A percentile compares a stretch with the other conserved stretches of the same genome.
phyloP scores from a whole-genome alignment of 2,329 filamentous ascomycete species.

The Falciphora oryzae region DNA sequence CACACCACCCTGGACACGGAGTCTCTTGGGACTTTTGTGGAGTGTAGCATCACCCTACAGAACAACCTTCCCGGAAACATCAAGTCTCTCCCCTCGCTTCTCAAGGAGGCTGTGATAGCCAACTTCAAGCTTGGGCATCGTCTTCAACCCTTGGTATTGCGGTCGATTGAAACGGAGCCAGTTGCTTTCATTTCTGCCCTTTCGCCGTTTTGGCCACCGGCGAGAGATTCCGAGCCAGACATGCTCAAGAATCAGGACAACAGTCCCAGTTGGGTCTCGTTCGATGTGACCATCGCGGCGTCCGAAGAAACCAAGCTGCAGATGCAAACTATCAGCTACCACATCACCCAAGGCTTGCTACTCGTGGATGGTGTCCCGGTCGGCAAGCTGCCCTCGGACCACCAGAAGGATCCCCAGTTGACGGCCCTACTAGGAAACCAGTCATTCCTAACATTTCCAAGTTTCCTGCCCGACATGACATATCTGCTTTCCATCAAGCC shows the following conservation, averaged over 20 bases:
- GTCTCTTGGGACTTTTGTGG: constrained; percentile 19
- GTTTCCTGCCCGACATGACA: constrained; percentile 45
- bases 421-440: constrained; percentile 48
- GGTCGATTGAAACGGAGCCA: constrained; percentile 24
- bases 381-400: constrained; percentile 44
- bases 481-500: constrained; percentile 32
- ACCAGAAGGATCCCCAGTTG: constrained; percentile 36
- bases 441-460: constrained; percentile 46
- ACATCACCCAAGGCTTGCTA: constrained; percentile 29
- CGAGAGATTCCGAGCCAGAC: neutral
- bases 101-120: constrained; percentile 35
- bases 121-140: constrained; percentile 39
- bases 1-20: constrained; percentile 8
- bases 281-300: neutral
- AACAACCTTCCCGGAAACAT: constrained; percentile 23
- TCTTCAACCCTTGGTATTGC: constrained; percentile 28
- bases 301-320: neutral
- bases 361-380: constrained; percentile 30
- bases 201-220: neutral
- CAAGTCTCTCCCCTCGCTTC: constrained; percentile 22
- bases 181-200: constrained; percentile 18
- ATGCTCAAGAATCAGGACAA: neutral
- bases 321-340: constrained; percentile 26
- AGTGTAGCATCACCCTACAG: constrained; percentile 18
- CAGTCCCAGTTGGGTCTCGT: neutral